Evolutionary conservation across 192 early-diverging fungal genomes (phyloP), one percentile per base, ranked within the genome.

Genomic region (Martensiomyces pterosporus): DNA sequence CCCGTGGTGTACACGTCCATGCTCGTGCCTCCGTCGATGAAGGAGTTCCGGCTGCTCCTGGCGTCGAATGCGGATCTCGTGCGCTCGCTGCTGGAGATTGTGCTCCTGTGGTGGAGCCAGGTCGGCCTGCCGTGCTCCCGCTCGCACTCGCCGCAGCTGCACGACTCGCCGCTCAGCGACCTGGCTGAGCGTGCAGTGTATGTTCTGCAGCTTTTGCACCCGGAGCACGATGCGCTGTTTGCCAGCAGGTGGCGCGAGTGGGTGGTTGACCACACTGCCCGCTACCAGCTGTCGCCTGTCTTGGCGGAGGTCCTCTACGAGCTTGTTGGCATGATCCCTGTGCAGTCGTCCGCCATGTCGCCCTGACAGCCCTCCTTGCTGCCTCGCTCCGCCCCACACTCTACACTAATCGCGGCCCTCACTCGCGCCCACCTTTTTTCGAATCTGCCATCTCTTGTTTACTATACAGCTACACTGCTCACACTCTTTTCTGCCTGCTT

Each of bases 151-250:
- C 53, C 14, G 24, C 33, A 33, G n/a, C 39, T 25, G 36, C 23
- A 47, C 35, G 63, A 73, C 35, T 55, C 57, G 54, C 64, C 63
- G 18, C 26, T 67, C 42, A 44, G 39, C 42, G 70, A 73, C 15
- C 49, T 73, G 35, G 70, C 70, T 7, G 70, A 73, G 49, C 57
- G 70, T 4, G 70, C 70, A 2, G 51, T 73, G 39, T 58, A 61
- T 33, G 60, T 73, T 18, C 47, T 73, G 36, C 70, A 73, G 54
- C 47, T 60, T 19, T 36, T 73, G 39, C 70, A 73, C 24, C 63
- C 64, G 0, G 70, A 58, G 14, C 57, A 73, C 42, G 70, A 66
- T 32, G 39, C 64, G 16, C 24, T 52, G 29, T 73, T 73, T 64
- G 60, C 60, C 14, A 24, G 22, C 32, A 39, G 44, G 26, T 71